phyloP scores from a whole-genome alignment of 169 alveolate genomes.

The Eimeria sp. region DNA sequence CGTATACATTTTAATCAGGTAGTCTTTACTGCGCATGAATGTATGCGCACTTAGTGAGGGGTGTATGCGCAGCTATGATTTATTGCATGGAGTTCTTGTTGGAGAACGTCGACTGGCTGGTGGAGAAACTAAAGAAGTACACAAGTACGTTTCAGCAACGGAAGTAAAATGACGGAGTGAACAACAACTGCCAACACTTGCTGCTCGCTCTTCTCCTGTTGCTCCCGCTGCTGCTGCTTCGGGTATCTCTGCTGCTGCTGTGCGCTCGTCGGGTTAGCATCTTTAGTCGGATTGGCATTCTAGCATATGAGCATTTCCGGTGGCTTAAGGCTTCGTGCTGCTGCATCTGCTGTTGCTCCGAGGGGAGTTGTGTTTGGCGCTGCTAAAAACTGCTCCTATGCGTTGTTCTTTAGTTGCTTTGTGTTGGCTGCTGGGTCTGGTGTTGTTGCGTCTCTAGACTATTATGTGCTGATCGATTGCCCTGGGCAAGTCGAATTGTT shows the following conservation, averaged over 20 bases:
- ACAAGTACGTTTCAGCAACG: constrained; percentile 74
- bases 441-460: constrained; percentile 72
- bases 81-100: constrained; percentile 97
- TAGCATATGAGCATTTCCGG: too few species aligned
- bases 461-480: constrained; percentile 96
- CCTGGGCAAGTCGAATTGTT: constrained; percentile 99
- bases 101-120: constrained; percentile 96
- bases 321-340: neutral
- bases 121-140: constrained; percentile 76
- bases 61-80: constrained; percentile 88
- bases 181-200: neutral
- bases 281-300: neutral
- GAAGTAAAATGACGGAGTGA: neutral
- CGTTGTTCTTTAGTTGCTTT: neutral
- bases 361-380: neutral
- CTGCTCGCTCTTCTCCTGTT: neutral
- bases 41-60: neutral
- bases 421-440: neutral
- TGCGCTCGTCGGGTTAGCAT: neutral
- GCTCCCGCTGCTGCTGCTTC: neutral
- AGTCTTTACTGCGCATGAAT: neutral
- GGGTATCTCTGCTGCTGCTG: too few species aligned
- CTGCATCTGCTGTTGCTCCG: too few species aligned
- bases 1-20: neutral
- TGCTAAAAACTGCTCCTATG: neutral